phyloP scores from a whole-genome alignment of 495 filamentous ascomycete genomes.

The Annulohypoxylon moriforme region DNA sequence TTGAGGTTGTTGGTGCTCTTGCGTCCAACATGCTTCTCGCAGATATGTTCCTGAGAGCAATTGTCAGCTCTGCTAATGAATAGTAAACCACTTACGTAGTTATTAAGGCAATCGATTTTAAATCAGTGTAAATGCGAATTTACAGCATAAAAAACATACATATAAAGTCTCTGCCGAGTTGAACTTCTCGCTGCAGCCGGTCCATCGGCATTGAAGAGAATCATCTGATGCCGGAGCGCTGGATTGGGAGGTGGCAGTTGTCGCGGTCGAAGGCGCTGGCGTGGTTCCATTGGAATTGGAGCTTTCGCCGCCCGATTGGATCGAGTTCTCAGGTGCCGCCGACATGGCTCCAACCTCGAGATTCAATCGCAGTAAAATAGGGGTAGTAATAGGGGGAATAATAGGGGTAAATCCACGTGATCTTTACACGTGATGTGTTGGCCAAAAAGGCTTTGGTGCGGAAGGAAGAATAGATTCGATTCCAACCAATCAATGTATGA shows the following conservation, averaged over 20 bases:
- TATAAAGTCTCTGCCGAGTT: constrained; percentile 85
- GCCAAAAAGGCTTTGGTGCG: background rate
- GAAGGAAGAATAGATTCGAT: background rate
- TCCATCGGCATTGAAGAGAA: constrained; percentile 86
- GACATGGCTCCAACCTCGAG: constrained; percentile 40
- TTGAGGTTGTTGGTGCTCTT: constrained; percentile 99
- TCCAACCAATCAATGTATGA: constrained; percentile 5
- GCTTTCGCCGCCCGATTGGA: constrained; percentile 47
- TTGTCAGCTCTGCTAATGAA: constrained; percentile 40
- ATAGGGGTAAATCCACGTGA: constrained; percentile 1
- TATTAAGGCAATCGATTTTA: constrained; percentile 1
- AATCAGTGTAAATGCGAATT: constrained; percentile 18
- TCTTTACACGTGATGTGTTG: background rate
- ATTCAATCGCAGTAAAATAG: background rate
- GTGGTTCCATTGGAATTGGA: constrained; percentile 57
- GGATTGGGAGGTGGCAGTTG: constrained; percentile 54
- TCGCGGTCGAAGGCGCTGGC: constrained; percentile 55
- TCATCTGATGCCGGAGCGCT: constrained; percentile 59
- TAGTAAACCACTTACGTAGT: constrained; percentile 17
- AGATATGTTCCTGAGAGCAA: constrained; percentile 86
- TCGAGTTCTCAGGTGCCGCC: constrained; percentile 43
- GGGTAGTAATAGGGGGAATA: background rate
- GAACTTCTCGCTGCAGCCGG: constrained; percentile 83
- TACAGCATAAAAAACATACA: constrained; percentile 66
- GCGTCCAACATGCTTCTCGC: constrained; percentile 97